phyloP scores from a whole-genome alignment of 2,329 filamentous ascomycete genomes.

The Pseudogymnoascus sp. region DNA sequence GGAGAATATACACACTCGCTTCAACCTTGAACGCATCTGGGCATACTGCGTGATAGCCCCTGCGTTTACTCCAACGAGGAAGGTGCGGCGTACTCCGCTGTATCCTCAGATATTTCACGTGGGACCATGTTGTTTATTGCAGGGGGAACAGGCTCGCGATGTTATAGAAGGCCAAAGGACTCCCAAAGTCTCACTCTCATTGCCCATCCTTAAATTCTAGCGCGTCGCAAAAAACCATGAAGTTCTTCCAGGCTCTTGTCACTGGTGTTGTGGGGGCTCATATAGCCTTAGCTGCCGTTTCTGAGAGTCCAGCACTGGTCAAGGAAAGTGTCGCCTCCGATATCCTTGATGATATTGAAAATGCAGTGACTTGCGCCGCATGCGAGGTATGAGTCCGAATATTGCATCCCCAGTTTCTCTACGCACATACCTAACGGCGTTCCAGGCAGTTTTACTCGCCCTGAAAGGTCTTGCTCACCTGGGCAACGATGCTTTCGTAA shows the following conservation, averaged over 20 bases:
- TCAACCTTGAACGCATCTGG: not conserved
- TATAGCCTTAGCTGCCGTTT: not conserved
- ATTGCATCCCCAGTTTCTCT: slow-evolving; percentile 13
- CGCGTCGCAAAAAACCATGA: not conserved
- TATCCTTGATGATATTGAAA: slow-evolving; percentile 25
- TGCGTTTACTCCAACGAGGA: slow-evolving; percentile 1
- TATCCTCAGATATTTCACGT: not conserved
- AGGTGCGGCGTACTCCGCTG: not conserved
- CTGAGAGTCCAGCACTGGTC: not conserved
- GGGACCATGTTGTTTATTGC: not conserved
- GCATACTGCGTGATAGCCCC: not conserved
- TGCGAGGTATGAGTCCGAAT: slow-evolving; percentile 29
- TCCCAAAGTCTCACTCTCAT: not conserved
- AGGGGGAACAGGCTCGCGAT: not conserved
- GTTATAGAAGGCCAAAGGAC: not conserved
- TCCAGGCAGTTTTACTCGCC: slow-evolving; percentile 27
- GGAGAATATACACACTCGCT: not conserved
- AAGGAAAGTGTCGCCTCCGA: slow-evolving; percentile 10
- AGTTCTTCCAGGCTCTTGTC: slow-evolving; percentile 3
- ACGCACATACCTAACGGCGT: not conserved
- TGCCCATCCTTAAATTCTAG: not conserved
- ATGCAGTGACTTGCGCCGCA: slow-evolving; percentile 24
- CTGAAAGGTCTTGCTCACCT: slow-evolving; percentile 37
- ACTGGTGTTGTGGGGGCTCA: not conserved
- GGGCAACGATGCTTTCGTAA: slow-evolving; percentile 35